Conservation (phyloP, 2,329 filamentous ascomycete genomes). For the Exserohilum turcica region DNA sequence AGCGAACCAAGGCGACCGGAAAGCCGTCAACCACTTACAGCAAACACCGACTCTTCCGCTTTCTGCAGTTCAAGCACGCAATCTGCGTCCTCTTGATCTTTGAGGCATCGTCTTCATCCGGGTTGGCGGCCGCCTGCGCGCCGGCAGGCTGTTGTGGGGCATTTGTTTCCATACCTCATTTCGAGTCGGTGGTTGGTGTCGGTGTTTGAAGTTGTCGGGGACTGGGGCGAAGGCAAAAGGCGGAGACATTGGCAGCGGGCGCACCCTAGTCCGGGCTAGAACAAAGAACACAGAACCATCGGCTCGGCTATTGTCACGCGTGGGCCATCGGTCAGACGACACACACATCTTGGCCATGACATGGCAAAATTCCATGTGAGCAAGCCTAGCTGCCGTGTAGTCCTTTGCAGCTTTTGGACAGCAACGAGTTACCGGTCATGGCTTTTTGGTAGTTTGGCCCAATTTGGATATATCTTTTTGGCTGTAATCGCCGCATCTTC, state of each 20-base stretch:
- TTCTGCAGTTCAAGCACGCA: conserved; percentile 44
- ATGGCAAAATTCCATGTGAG: not conserved
- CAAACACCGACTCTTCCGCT: conserved; percentile 48
- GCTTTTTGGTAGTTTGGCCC: too few species aligned
- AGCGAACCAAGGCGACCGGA: not conserved
- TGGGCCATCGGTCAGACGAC: too few species aligned
- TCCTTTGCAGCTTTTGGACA: not conserved
- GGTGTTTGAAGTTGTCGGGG: conserved; percentile 21
- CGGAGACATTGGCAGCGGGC: conserved; percentile 15
- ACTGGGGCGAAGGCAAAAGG: conserved; percentile 7
- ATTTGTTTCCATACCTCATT: conserved; percentile 21
- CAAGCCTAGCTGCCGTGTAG: not conserved
- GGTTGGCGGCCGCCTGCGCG: conserved; percentile 14
- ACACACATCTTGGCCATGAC: not conserved
- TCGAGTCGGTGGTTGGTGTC: conserved; percentile 12
- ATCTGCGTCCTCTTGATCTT: conserved; percentile 32
- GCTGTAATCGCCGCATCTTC: not conserved
- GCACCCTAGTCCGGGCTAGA: conserved; percentile 1
- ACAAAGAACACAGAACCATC: not conserved
- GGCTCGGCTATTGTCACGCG: not conserved
- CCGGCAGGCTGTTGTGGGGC: conserved; percentile 17
- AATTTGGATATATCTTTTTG: too few species aligned
- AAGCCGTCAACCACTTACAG: conserved; percentile 38
- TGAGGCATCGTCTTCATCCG: conserved; percentile 24
- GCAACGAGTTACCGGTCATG: too few species aligned